Percentiles rank a stretch among this genome's conserved stretches.
phyloP scores from a whole-genome alignment of 2,329 filamentous ascomycete genomes.

The Aaosphaeria pasadenensis region DNA sequence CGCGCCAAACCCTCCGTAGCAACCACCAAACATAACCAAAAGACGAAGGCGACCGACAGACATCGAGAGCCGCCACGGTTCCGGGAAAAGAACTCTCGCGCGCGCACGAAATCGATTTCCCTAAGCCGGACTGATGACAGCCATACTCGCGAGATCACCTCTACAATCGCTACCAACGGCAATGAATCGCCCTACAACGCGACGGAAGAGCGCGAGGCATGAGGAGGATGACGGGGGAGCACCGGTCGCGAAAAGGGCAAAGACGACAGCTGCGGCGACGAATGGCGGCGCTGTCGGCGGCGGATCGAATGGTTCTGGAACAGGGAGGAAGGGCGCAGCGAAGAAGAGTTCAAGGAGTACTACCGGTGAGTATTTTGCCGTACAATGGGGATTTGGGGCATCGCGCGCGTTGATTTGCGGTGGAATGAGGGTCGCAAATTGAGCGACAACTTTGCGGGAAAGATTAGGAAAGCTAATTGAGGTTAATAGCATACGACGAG shows the following conservation, averaged over 20 bases:
- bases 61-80: too few relatives aligned
- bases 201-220: conserved; percentile 46
- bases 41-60: too few relatives aligned
- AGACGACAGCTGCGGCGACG: conserved; percentile 25
- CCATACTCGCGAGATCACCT: conserved; percentile 37
- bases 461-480: conserved; percentile 6
- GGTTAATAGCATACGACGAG: conserved; percentile 42
- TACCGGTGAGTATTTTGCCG: conserved; percentile 17
- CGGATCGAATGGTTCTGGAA: conserved; percentile 17
- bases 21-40: too few relatives aligned
- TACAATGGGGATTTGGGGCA: background rate
- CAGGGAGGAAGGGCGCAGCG: conserved; percentile 28
- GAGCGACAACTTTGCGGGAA: conserved; percentile 1
- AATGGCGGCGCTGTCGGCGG: too few relatives aligned
- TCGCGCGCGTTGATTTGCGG: background rate
- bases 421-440: background rate
- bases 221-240: conserved; percentile 46
- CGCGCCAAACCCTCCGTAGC: too few relatives aligned
- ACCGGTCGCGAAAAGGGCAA: conserved; percentile 42
- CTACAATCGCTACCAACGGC: conserved; percentile 49
- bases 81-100: too few relatives aligned
- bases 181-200: conserved; percentile 41
- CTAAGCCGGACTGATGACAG: conserved; percentile 34
- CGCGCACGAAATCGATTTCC: too few relatives aligned
- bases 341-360: conserved; percentile 35